Evolutionary conservation across 2,329 filamentous ascomycete genomes (phyloP).

Genomic region (Albifimbria verrucaria): DNA sequence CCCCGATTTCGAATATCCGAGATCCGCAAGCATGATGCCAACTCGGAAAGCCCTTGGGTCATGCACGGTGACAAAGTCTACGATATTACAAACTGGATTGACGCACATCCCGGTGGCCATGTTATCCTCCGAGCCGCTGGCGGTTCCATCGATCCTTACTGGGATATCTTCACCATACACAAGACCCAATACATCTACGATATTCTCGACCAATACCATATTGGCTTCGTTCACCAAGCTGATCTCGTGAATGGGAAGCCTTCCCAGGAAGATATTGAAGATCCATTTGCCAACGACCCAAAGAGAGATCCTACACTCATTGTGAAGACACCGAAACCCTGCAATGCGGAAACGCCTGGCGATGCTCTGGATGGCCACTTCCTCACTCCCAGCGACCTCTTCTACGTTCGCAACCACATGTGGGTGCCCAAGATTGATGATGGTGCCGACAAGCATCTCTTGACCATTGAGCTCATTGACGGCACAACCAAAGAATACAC

Average conservation of each 20-base stretch:
- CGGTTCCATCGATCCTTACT: slow-evolving; percentile 63
- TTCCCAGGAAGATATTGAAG: slow-evolving; percentile 51
- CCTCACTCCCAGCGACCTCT: slow-evolving; percentile 51
- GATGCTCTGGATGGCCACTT: slow-evolving; percentile 46
- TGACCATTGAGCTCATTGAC: slow-evolving; percentile 55
- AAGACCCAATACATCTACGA: slow-evolving; percentile 62
- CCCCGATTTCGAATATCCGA: slow-evolving; percentile 50
- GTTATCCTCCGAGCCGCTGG: slow-evolving; percentile 66
- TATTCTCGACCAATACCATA: slow-evolving; percentile 61
- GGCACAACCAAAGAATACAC: slow-evolving; percentile 52
- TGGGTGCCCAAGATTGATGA: slow-evolving; percentile 52
- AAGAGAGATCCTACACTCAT: slow-evolving; percentile 47
- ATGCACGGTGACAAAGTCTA: slow-evolving; percentile 63
- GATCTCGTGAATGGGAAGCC: slow-evolving; percentile 59
- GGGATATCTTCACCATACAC: slow-evolving; percentile 69
- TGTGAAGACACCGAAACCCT: slow-evolving; percentile 51
- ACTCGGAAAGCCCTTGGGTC: slow-evolving; percentile 58
- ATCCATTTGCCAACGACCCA: slow-evolving; percentile 57
- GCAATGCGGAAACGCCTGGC: slow-evolving; percentile 59
- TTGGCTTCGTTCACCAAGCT: slow-evolving; percentile 56
- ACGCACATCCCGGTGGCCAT: slow-evolving; percentile 63
- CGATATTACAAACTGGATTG: slow-evolving; percentile 67
- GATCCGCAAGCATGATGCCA: slow-evolving; percentile 49
- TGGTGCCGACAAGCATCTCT: slow-evolving; percentile 35
- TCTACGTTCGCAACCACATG: slow-evolving; percentile 62